Evolutionary conservation across 1,284 basidiomycete genomes (phyloP).

Genomic region (Pseudozyma flocculosa): DNA sequence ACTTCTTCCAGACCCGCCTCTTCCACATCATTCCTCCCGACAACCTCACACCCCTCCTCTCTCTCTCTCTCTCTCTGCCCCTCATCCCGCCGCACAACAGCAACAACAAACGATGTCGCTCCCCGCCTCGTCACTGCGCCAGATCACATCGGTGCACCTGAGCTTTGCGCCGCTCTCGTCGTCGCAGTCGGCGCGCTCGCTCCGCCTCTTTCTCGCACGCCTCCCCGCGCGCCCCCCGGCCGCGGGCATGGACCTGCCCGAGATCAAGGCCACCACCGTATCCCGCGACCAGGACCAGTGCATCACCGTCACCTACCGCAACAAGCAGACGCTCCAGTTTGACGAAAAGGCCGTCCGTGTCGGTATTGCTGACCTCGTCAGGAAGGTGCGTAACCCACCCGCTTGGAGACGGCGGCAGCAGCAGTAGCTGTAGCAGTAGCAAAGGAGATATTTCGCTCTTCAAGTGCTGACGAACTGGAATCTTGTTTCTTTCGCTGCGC

Average conservation of each 20-base stretch:
- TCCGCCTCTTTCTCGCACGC: slow-evolving; percentile 23
- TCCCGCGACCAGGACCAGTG: slow-evolving; percentile 13
- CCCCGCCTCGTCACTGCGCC: slow-evolving; percentile 25
- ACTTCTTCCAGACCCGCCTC: too few relatives aligned
- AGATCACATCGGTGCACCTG: slow-evolving; percentile 33
- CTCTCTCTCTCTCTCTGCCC: too few relatives aligned
- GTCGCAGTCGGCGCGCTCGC: slow-evolving; percentile 20
- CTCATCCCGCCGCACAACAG: background rate
- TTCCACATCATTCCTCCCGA: too few relatives aligned
- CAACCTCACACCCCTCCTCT: background rate
- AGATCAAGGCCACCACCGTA: slow-evolving; percentile 22
- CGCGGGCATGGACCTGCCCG: slow-evolving; percentile 29
- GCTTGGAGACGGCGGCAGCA: too few relatives aligned
- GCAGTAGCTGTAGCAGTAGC: too few relatives aligned
- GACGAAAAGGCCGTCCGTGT: slow-evolving; percentile 9
- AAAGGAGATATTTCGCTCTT: too few relatives aligned
- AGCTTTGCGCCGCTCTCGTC: slow-evolving; percentile 25
- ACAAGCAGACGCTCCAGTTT: slow-evolving; percentile 28
- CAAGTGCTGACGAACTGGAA: too few relatives aligned
- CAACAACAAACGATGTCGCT: slow-evolving; percentile 23
- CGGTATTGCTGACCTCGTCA: slow-evolving; percentile 14
- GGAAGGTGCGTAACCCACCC: slow-evolving; percentile 16
- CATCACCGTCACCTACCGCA: slow-evolving; percentile 29
- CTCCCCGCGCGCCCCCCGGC: slow-evolving; percentile 22
- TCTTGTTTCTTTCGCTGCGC: too few relatives aligned